These are phyloP conservation scores for Chytriomyces hyalinus DNA, from an alignment of 192 early-diverging fungal species.

Conservation along the genomic window DNA sequence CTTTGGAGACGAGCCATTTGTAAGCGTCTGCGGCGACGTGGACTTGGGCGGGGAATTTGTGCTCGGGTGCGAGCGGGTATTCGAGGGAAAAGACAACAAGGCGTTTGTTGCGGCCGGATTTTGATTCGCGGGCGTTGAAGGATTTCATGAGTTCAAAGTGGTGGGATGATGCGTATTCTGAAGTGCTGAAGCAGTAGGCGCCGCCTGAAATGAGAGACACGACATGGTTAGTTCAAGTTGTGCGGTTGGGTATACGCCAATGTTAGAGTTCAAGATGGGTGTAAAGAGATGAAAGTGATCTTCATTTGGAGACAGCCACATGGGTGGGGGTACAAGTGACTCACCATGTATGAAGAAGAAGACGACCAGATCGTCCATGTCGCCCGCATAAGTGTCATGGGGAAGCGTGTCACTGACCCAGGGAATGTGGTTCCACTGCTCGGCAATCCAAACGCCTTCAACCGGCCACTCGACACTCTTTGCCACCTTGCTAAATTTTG, in stretches of 20 bases:
- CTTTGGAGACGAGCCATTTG: conserved; percentile 34
- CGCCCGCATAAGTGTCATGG: neutral
- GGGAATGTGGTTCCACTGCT: conserved; percentile 5
- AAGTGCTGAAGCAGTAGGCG: conserved; percentile 13
- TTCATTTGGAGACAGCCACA: too few relatives aligned
- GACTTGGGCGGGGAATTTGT: conserved; percentile 27
- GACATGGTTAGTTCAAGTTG: too few relatives aligned
- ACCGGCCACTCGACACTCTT: neutral
- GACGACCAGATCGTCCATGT: neutral
- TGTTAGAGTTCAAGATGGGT: too few relatives aligned
- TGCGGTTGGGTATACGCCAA: too few relatives aligned
- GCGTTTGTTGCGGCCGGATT: conserved; percentile 1
- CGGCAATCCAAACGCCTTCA: conserved; percentile 16
- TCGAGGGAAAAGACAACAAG: conserved; percentile 36
- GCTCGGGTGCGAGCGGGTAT: conserved; percentile 41
- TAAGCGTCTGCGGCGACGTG: conserved; percentile 32
- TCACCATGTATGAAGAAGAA: conserved; percentile 4
- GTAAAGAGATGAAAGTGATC: too few relatives aligned
- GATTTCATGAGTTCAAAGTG: conserved; percentile 8
- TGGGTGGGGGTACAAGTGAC: neutral
- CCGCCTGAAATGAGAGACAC: neutral
- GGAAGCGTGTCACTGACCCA: neutral
- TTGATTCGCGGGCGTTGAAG: conserved; percentile 7
- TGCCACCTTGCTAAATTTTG: neutral
- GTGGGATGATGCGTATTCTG: neutral